phyloP scores from a whole-genome alignment of 371 early-diverging fungal species.

The Haplosporangium sp. region DNA sequence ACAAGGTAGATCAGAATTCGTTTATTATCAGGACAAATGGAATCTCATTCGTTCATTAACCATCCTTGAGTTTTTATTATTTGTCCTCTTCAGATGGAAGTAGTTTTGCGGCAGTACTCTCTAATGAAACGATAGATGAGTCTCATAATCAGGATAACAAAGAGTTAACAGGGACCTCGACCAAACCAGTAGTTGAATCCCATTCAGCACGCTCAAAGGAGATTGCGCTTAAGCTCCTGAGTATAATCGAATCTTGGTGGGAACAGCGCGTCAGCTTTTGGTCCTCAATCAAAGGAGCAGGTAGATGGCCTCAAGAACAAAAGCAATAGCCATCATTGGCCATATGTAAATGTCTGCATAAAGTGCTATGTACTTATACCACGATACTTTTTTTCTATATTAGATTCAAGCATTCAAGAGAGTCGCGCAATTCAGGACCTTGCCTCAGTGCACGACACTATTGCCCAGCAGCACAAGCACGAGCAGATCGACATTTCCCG shows the following conservation, averaged over 20 bases:
- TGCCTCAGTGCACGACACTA: slow-evolving; percentile 7
- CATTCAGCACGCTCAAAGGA: slow-evolving; percentile 19
- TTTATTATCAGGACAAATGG: neutral
- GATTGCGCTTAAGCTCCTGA: slow-evolving; percentile 24
- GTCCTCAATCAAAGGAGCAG: slow-evolving; percentile 8
- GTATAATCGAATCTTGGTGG: slow-evolving; percentile 27
- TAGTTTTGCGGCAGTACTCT: slow-evolving; percentile 19
- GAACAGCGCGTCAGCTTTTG: slow-evolving; percentile 24
- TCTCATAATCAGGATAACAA: slow-evolving; percentile 18
- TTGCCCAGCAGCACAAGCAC: slow-evolving; percentile 21
- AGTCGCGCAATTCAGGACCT: slow-evolving; percentile 23
- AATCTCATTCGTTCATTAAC: neutral
- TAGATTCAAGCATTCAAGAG: slow-evolving; percentile 23
- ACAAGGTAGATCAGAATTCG: slow-evolving; percentile 13
- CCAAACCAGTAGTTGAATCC: slow-evolving; percentile 15
- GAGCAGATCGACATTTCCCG: slow-evolving; percentile 21
- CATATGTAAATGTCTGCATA: neutral
- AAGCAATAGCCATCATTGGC: neutral
- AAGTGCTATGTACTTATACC: too few species aligned
- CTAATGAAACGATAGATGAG: neutral
- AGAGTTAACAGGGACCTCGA: slow-evolving; percentile 19
- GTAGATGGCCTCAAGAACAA: slow-evolving; percentile 1
- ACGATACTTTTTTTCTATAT: neutral
- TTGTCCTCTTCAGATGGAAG: slow-evolving; percentile 9
- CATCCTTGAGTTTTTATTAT: neutral